A percentile compares a stretch with the other conserved stretches of the same genome.
Conservation (phyloP, 208 protist species). For the Trypanosoma mega region DNA sequence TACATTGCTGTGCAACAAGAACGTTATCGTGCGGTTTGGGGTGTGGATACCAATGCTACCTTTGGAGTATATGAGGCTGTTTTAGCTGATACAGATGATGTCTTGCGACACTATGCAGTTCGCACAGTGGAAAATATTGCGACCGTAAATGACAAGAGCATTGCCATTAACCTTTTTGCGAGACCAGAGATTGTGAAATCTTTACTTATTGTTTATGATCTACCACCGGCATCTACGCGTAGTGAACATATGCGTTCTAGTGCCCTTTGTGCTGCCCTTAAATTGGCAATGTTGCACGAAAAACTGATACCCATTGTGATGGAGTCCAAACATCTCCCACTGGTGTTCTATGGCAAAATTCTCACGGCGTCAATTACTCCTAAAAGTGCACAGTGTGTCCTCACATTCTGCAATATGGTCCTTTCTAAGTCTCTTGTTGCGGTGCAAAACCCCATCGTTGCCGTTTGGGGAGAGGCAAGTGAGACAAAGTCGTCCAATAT, state of each 20-base stretch:
- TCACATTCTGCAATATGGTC: conserved; percentile 76
- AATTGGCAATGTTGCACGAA: conserved; percentile 69
- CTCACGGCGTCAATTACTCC: conserved; percentile 39
- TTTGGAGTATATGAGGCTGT: conserved; percentile 46
- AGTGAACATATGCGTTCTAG: conserved; percentile 83
- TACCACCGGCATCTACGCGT: conserved; percentile 37
- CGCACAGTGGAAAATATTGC: conserved; percentile 91
- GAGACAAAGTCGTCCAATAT: conserved; percentile 13
- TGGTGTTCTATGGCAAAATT: conserved; percentile 43
- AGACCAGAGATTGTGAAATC: conserved; percentile 48
- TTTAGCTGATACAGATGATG: conserved; percentile 68
- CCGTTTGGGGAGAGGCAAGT: conserved; percentile 32
- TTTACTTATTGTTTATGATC: conserved; percentile 65
- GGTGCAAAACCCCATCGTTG: conserved; percentile 44
- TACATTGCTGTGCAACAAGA: conserved; percentile 84
- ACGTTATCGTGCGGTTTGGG: conserved; percentile 59
- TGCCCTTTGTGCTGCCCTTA: conserved; percentile 75
- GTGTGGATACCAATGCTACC: conserved; percentile 37
- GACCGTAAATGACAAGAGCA: conserved; percentile 50
- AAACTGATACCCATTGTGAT: conserved; percentile 58
- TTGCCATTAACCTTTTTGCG: conserved; percentile 55
- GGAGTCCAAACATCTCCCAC: conserved; percentile 43
- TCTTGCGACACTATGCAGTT: conserved; percentile 86
- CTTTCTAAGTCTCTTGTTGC: conserved; percentile 58
- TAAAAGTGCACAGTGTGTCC: conserved; percentile 69